These are phyloP conservation scores for Podospora tetraspora DNA, from an alignment of 495 filamentous ascomycete species.

Conservation along the genomic window DNA sequence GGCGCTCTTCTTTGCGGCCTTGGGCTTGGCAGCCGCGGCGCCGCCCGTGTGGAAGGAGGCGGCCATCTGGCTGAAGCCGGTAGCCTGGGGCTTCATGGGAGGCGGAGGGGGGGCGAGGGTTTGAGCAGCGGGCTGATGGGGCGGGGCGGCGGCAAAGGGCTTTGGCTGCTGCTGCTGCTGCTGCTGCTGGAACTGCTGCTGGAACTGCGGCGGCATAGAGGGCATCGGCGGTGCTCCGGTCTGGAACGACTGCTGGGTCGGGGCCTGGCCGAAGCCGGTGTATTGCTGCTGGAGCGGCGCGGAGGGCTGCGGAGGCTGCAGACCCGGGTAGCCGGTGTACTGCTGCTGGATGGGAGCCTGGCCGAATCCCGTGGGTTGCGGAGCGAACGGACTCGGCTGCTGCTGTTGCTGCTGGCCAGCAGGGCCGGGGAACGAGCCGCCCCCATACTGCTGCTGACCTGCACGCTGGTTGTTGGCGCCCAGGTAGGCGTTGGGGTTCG, in stretches of 20 bases:
- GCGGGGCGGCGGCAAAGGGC: slow-evolving; percentile 33
- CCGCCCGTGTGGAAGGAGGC: slow-evolving; percentile 67
- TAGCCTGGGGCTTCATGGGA: slow-evolving; percentile 61
- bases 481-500: slow-evolving; percentile 77
- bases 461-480: slow-evolving; percentile 73
- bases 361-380: slow-evolving; percentile 55
- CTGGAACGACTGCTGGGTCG: slow-evolving; percentile 42
- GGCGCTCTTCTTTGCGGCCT: slow-evolving; percentile 40
- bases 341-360: slow-evolving; percentile 59
- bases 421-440: slow-evolving; percentile 45
- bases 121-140: slow-evolving; percentile 25
- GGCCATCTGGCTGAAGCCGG: slow-evolving; percentile 74
- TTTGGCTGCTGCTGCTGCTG: slow-evolving; percentile 38
- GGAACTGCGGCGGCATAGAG: slow-evolving; percentile 50
- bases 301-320: slow-evolving; percentile 46
- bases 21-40: slow-evolving; percentile 48
- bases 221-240: slow-evolving; percentile 52
- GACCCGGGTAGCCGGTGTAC: slow-evolving; percentile 50
- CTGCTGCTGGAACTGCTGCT: slow-evolving; percentile 39
- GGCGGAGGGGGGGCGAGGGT: slow-evolving; percentile 35
- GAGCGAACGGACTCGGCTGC: slow-evolving; percentile 55
- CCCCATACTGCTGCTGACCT: slow-evolving; percentile 58
- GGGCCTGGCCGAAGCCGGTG: slow-evolving; percentile 48
- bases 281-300: slow-evolving; percentile 53
- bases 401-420: slow-evolving; percentile 45